Conservation (phyloP, 2,329 filamentous ascomycete species). For the Colletotrichum gigasporum region DNA sequence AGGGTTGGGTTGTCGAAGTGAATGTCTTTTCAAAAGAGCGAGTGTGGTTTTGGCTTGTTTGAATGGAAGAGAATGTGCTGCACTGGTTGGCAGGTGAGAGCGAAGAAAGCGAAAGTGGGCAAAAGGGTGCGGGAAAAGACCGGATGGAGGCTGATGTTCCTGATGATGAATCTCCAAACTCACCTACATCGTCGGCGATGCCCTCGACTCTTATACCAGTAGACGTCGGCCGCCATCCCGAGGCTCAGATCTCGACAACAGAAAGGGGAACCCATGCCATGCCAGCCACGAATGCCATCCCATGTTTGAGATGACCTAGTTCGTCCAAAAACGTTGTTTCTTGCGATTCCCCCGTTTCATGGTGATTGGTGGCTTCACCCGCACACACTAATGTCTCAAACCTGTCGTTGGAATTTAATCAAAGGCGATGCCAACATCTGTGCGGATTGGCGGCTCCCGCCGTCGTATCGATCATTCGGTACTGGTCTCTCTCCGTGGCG, state of each 20-base stretch:
- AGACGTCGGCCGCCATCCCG: background rate
- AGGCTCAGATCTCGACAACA: background rate
- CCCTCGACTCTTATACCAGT: slow-evolving; percentile 13
- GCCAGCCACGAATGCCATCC: background rate
- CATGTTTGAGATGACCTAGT: slow-evolving; percentile 1
- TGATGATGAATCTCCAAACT: background rate
- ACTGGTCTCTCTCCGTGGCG: background rate
- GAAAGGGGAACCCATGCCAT: background rate
- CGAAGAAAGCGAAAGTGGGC: background rate
- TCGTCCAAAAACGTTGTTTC: slow-evolving; percentile 21
- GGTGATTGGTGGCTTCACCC: slow-evolving; percentile 25
- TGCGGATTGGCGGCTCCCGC: background rate
- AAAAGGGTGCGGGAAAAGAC: background rate
- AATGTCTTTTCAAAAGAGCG: slow-evolving; percentile 6
- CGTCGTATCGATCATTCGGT: background rate
- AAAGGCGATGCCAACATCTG: background rate
- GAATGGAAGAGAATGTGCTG: background rate
- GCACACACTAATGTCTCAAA: slow-evolving; percentile 15
- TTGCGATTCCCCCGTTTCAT: slow-evolving; percentile 25
- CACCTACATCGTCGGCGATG: background rate
- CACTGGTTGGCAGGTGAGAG: background rate
- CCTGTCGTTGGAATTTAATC: background rate
- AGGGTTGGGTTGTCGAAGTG: background rate
- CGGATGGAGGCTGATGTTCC: background rate
- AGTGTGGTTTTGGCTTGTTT: background rate